These are phyloP conservation scores for Colletotrichum zoysiae DNA, from an alignment of 2,329 filamentous ascomycete species.

Conservation along the genomic window DNA sequence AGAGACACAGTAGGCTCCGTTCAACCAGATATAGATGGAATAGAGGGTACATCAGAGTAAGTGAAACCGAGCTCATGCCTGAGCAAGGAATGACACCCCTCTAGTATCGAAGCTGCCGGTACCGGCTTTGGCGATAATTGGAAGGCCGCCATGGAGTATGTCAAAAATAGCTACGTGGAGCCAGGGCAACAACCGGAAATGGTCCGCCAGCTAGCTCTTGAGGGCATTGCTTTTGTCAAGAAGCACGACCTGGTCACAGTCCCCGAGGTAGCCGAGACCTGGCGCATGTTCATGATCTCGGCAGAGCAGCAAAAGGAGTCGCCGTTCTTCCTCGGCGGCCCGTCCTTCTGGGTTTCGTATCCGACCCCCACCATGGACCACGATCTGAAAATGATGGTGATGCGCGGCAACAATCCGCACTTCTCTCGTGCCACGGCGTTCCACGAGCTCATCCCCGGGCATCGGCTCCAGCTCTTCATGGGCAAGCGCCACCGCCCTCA, in stretches of 20 bases:
- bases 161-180: conserved; percentile 66
- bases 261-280: conserved; percentile 64
- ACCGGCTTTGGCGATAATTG: conserved; percentile 57
- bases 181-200: conserved; percentile 66
- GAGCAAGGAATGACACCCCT: background rate
- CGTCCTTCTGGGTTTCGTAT: conserved; percentile 67
- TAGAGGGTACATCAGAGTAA: conserved; percentile 8
- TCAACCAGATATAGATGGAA: background rate
- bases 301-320: conserved; percentile 65
- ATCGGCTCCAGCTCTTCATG: conserved; percentile 66
- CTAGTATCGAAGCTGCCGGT: background rate
- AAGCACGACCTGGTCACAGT: conserved; percentile 68
- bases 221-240: conserved; percentile 66
- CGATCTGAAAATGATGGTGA: conserved; percentile 68
- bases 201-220: conserved; percentile 62
- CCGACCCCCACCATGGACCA: conserved; percentile 66
- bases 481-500: conserved; percentile 61
- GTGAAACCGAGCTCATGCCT: background rate
- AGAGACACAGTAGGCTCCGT: background rate
- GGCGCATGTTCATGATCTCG: conserved; percentile 69
- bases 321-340: conserved; percentile 71
- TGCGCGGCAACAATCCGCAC: conserved; percentile 70
- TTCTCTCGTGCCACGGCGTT: conserved; percentile 71
- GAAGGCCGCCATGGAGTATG: conserved; percentile 66
- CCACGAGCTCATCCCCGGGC: conserved; percentile 72